These are phyloP conservation scores for Physocladia obscura DNA, from an alignment of 192 early-diverging fungal genomes.

Conservation along the genomic window DNA sequence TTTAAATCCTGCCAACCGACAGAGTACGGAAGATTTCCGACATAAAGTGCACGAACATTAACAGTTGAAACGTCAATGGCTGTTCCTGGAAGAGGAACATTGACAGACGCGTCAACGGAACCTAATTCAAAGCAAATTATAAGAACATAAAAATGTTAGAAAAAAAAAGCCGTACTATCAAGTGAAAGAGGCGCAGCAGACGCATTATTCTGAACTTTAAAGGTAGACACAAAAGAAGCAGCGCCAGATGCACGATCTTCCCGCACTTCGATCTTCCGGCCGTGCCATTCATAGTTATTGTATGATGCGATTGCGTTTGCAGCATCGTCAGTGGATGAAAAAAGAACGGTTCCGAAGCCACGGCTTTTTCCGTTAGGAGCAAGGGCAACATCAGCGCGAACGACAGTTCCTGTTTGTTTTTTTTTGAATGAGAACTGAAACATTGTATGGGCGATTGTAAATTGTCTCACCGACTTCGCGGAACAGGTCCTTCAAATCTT, in stretches of 20 bases:
- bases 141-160: too few relatives aligned
- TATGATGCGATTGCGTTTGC: slow-evolving; percentile 42
- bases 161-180: too few relatives aligned
- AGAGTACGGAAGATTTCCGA: slow-evolving; percentile 55
- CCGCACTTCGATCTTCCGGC: slow-evolving; percentile 49
- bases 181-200: too few relatives aligned
- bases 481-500: slow-evolving; percentile 62
- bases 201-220: background rate
- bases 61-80: slow-evolving; percentile 26
- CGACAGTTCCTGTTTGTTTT: slow-evolving; percentile 36
- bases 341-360: slow-evolving; percentile 51
- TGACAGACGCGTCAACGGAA: slow-evolving; percentile 14
- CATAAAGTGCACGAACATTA: slow-evolving; percentile 42
- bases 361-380: slow-evolving; percentile 40
- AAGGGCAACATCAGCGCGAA: slow-evolving; percentile 46
- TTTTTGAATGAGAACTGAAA: background rate
- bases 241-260: slow-evolving; percentile 41
- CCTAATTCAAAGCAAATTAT: too few relatives aligned
- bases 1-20: slow-evolving; percentile 54
- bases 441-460: background rate
- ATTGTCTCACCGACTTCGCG: slow-evolving; percentile 36
- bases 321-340: slow-evolving; percentile 42
- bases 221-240: background rate
- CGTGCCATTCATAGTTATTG: slow-evolving; percentile 53
- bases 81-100: slow-evolving; percentile 34